Base-by-base conservation (phyloP, 1,284 basidiomycete species). In the Xanthoconium separans region DNA sequence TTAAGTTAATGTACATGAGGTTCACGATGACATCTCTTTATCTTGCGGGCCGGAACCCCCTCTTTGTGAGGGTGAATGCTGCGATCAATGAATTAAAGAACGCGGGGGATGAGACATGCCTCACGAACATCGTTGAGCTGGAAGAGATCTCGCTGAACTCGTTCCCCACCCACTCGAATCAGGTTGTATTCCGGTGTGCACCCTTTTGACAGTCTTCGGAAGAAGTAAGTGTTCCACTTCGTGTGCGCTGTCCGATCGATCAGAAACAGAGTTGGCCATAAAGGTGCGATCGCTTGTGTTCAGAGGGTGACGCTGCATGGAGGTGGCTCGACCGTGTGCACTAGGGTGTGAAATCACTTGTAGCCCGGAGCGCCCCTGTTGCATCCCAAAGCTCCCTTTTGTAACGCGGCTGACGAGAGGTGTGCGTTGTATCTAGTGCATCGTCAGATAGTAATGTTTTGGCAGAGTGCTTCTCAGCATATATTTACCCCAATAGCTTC, bases 221-320 rank as follows among this genome's bases (percentile, higher is more conserved):
- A 72, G 68, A 30, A 89, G 73, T 51, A 88, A 63, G 54, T 80
- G 79, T 63, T 90, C 88, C 11, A 89, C 84, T 63, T 89, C 88
- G 45, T 82, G 80, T 0, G 78, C 77, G 64, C 84, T 87, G 51
- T 83, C 81, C 27, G 88, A 88, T 30, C 76, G 79, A 57, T 88
- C 86, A 33, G 87, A 81, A 44, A 76, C 65, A 58, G 76, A 75
- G 74, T 76, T 56, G 72, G 57, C 57, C 33, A 52, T 46, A 33
- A 73, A 68, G 29, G 81, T 75, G 16, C 69, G 74, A 47, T 83
- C 77, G 44, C 56, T 58, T 29, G 56, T 50, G 43, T 68, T 58
- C 45, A 69, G 47, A 24, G 68, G 57, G 54, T 61, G 66, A 16
- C 67, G 67, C 30, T 67, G 70, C 3, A 58, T 44, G 3, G 58